Conservation (phyloP, 768 basidiomycete genomes). For the Psilocybe sp. region DNA sequence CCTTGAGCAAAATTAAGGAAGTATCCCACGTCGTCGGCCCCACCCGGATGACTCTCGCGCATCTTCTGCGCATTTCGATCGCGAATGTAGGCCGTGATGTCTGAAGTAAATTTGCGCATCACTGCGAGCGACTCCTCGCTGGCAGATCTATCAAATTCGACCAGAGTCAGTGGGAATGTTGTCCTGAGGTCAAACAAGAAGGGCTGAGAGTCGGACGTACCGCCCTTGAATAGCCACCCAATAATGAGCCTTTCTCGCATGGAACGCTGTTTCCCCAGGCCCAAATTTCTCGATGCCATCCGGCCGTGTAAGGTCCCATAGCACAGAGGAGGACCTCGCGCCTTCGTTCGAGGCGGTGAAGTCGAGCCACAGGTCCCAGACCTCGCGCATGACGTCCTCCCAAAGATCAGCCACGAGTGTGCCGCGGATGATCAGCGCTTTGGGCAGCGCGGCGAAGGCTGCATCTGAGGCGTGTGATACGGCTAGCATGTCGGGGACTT, state of each 20-base stretch:
- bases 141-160: background rate
- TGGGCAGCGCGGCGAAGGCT: conserved; percentile 11
- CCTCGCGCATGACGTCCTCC: conserved; percentile 12
- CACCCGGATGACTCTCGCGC: background rate
- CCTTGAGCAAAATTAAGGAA: conserved; percentile 11
- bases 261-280: conserved; percentile 10
- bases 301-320: conserved; percentile 15
- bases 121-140: conserved; percentile 3
- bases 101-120: conserved; percentile 6
- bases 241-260: conserved; percentile 10
- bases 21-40: conserved; percentile 1
- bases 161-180: background rate
- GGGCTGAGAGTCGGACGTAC: background rate
- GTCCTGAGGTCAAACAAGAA: background rate
- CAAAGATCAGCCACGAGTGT: conserved; percentile 18
- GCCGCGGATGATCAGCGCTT: conserved; percentile 11
- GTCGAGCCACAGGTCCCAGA: conserved; percentile 13
- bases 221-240: conserved; percentile 12
- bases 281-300: conserved; percentile 13
- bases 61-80: conserved; percentile 5
- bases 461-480: conserved; percentile 15
- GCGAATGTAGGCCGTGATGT: background rate
- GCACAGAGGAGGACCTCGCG: conserved; percentile 9
- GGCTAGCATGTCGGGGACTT: conserved; percentile 10
- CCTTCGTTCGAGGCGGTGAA: conserved; percentile 16